Evolutionary conservation across 1,284 basidiomycete species (phyloP), one percentile per base, ranked within the genome.

Genomic region (Trichosporon sp.): DNA sequence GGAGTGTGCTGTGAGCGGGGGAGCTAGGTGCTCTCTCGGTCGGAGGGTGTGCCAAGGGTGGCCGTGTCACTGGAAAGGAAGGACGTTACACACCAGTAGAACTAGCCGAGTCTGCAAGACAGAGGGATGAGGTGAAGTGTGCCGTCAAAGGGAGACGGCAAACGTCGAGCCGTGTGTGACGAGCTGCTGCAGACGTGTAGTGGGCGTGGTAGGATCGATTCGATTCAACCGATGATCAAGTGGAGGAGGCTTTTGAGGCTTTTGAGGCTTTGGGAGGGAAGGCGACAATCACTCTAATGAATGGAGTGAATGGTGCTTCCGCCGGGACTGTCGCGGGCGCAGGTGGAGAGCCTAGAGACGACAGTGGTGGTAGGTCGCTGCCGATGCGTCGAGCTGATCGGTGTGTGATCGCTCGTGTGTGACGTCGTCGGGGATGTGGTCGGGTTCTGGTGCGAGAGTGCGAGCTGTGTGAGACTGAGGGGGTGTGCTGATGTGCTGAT

Each of bases 1-100:
- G 56, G 56, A 60, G 56, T 31, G 56, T 60, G 56, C 56, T 60
- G 56, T 8, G 56, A 31, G 27, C 56, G 29, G 56, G 56, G 56
- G 56, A 60, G 56, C 56, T 60, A n/a, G 27, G 56, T 31, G 56
- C 56, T 60, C 56, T 60, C 56, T 60, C 27, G 27, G 29, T 12
- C 8, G 18, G 18, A n/a, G 44, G 15, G 15, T 6, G 25, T 60
- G 56, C 53, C 53, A 58, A 31, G 29, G 27, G 29, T 15, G 25
- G 53, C 25, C 27, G 27, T 29, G 56, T 60, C 56, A 31, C 56
- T 60, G 27, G 56, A n/a, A 60, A 60, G 13, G 27, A 31, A 32
- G 18, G 27, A 12, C 27, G 18, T 31, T 58, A 60, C 56, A 60
- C 56, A 60, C 56, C 27, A 31, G 56, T 31, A 6, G 15, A 32